Percentiles rank a stretch among this genome's conserved stretches.
Conservation (phyloP, 2,329 filamentous ascomycete genomes). For the Herpotrichia juniperi region DNA sequence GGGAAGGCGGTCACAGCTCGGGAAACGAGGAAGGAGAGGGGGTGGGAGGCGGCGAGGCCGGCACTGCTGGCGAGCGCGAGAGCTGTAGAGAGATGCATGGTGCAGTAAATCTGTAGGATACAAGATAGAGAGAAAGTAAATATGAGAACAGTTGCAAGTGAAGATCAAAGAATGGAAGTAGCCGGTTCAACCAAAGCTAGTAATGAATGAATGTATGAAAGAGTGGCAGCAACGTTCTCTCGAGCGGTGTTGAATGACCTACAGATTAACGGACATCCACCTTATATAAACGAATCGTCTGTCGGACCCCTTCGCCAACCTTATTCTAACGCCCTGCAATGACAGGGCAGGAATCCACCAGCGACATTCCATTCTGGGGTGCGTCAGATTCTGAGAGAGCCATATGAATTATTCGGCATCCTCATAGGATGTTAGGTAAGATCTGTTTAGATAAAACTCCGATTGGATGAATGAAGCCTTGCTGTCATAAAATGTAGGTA, state of each 20-base stretch:
- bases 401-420: neutral
- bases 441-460: neutral
- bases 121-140: neutral
- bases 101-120: neutral
- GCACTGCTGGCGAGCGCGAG: conserved; percentile 7
- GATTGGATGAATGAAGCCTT: conserved; percentile 1
- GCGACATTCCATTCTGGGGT: neutral
- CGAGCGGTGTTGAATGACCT: conserved; percentile 7
- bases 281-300: conserved; percentile 5
- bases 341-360: neutral
- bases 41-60: conserved; percentile 7
- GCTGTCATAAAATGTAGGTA: conserved; percentile 4
- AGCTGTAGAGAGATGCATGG: conserved; percentile 4
- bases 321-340: neutral
- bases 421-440: neutral
- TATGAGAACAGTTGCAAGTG: neutral
- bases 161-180: conserved; percentile 1
- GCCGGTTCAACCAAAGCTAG: conserved; percentile 11
- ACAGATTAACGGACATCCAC: neutral
- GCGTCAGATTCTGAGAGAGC: neutral
- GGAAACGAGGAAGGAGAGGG: neutral
- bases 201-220: conserved; percentile 3
- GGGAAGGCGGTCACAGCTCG: conserved; percentile 11
- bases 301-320: neutral
- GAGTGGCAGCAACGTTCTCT: conserved; percentile 13